Evolutionary conservation across 306 rosid species (phyloP).

Genomic region (Ochetophila trinervis): DNA sequence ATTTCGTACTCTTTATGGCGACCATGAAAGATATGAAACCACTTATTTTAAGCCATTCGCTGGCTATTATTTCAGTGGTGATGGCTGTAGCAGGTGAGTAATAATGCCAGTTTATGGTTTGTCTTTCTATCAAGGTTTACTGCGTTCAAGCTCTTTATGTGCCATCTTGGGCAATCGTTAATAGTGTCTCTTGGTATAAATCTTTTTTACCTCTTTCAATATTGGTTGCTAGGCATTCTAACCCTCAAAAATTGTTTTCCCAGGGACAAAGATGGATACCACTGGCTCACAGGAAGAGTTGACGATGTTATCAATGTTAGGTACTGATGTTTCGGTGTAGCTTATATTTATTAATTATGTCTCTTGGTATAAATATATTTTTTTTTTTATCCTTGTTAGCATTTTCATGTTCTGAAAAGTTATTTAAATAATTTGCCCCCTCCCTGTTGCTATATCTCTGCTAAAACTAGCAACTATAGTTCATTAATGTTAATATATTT

Average conservation of each 20-base stretch:
- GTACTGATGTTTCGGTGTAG: constrained; percentile 36
- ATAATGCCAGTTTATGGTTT: constrained; percentile 16
- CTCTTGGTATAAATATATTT: too few relatives aligned
- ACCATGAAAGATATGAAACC: constrained; percentile 95
- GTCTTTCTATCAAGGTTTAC: constrained; percentile 1
- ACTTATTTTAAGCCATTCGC: constrained; percentile 95
- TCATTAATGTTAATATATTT: neutral
- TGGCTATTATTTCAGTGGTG: constrained; percentile 95
- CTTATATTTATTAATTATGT: too few relatives aligned
- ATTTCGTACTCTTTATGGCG: constrained; percentile 91
- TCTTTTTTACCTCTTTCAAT: neutral
- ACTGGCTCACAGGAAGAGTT: constrained; percentile 99
- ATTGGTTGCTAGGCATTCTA: constrained; percentile 21
- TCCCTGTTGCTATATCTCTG: constrained; percentile 1
- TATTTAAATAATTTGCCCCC: neutral
- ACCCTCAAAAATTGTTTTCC: constrained; percentile 30
- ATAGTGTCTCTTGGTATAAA: neutral
- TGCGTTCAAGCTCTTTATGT: constrained; percentile 6
- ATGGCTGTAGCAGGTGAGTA: constrained; percentile 88
- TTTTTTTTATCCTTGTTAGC: constrained; percentile 2
- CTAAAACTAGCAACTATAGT: neutral
- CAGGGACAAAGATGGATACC: constrained; percentile 97
- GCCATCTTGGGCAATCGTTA: constrained; percentile 5
- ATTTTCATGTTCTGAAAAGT: neutral
- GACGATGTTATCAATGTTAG: constrained; percentile 98